Percentiles rank a stretch among this genome's conserved stretches.
Conservation (phyloP, 352 stramenopile species). For the Saprolegnia parasitica region DNA sequence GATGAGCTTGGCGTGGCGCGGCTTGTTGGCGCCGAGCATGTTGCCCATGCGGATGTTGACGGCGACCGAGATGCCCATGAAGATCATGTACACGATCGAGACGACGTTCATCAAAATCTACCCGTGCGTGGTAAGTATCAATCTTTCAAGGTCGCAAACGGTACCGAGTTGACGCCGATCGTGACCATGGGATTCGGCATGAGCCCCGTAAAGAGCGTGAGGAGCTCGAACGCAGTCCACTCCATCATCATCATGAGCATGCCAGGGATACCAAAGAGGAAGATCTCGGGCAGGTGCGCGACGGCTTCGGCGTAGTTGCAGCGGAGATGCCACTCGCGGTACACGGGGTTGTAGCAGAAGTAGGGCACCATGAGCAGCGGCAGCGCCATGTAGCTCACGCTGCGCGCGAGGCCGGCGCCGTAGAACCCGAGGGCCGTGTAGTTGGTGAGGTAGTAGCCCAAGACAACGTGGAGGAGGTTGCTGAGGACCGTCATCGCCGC, state of each 20-base stretch:
- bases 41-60: slow-evolving; percentile 73
- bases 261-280: slow-evolving; percentile 50
- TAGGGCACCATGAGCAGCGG: slow-evolving; percentile 37
- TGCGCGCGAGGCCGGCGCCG: slow-evolving; percentile 61
- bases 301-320: slow-evolving; percentile 14
- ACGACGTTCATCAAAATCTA: slow-evolving; percentile 61
- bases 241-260: slow-evolving; percentile 70
- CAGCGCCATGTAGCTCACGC: slow-evolving; percentile 50
- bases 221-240: slow-evolving; percentile 71
- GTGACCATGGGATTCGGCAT: slow-evolving; percentile 51
- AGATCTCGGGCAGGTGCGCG: slow-evolving; percentile 35
- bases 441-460: slow-evolving; percentile 75
- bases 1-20: slow-evolving; percentile 47
- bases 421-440: slow-evolving; percentile 54
- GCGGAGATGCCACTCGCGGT: slow-evolving; percentile 31
- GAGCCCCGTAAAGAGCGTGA: slow-evolving; percentile 65
- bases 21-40: slow-evolving; percentile 54
- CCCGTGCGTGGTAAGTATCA: neutral
- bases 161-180: slow-evolving; percentile 62
- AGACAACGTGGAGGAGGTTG: slow-evolving; percentile 57
- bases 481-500: slow-evolving; percentile 52
- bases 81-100: slow-evolving; percentile 69
- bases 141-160: neutral
- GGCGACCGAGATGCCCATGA: slow-evolving; percentile 56
- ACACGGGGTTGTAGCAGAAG: slow-evolving; percentile 33